Evolutionary conservation across 129 eudicot species (phyloP).

Genomic region (Arctium minus): DNA sequence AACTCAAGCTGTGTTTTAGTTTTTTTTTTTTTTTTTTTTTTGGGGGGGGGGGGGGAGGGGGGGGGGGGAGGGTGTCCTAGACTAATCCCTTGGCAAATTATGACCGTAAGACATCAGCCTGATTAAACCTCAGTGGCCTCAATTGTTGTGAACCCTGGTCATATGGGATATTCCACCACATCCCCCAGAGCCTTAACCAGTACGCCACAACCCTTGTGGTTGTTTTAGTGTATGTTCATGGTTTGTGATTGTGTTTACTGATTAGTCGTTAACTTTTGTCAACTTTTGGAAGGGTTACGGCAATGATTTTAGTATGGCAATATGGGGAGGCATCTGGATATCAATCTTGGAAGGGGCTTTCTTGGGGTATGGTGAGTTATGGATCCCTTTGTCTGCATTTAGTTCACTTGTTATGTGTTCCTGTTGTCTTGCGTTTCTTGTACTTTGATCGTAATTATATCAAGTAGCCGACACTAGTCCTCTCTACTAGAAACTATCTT

Average conservation of each 20-base stretch:
- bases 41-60: no score
- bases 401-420: neutral
- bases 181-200: no score
- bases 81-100: no score
- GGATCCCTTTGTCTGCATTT: neutral
- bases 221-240: neutral
- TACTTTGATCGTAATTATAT: neutral
- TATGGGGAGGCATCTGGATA: constrained; percentile 80
- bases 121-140: no score
- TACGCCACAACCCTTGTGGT: no score
- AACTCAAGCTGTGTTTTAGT: neutral
- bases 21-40: no score
- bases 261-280: constrained; percentile 6
- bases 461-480: neutral
- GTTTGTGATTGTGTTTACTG: neutral
- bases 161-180: no score
- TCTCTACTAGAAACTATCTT: neutral
- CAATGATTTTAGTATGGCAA: constrained; percentile 94
- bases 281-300: constrained; percentile 52
- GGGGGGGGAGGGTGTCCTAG: no score
- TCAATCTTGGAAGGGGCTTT: constrained; percentile 96
- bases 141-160: no score
- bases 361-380: constrained; percentile 98
- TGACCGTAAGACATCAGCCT: no score
- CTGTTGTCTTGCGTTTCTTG: neutral